phyloP scores from a whole-genome alignment of 331 rosid species.

The Pyracantha coccinea region DNA sequence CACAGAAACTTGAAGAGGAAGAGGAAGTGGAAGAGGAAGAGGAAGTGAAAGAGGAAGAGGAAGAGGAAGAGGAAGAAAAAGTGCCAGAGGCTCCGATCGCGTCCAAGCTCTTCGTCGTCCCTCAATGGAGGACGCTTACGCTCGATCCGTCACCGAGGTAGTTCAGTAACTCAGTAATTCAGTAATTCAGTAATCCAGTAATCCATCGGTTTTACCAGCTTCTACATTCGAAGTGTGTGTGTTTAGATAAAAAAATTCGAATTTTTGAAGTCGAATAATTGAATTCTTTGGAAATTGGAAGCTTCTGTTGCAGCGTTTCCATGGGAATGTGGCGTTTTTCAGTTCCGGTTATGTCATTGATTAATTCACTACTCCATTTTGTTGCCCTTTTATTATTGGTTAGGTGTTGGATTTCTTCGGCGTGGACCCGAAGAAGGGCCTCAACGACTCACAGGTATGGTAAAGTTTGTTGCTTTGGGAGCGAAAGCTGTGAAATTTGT shows the following conservation, averaged over 20 bases:
- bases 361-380: background rate
- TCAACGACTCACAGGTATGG: slow-evolving; percentile 44
- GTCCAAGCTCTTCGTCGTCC: slow-evolving; percentile 26
- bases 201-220: background rate
- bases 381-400: background rate
- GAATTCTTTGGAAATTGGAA: background rate
- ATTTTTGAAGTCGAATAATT: background rate
- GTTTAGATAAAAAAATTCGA: background rate
- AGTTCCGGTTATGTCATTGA: background rate
- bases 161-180: background rate
- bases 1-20: background rate
- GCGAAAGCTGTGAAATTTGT: background rate
- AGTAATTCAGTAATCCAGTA: background rate
- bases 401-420: slow-evolving; percentile 88
- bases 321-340: background rate
- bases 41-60: background rate
- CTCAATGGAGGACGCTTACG: slow-evolving; percentile 83
- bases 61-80: no score
- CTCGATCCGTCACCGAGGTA: slow-evolving; percentile 92
- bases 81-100: slow-evolving; percentile 24
- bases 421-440: slow-evolving; percentile 80
- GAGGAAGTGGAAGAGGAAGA: no score
- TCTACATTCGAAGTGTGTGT: background rate
- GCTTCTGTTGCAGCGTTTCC: background rate
- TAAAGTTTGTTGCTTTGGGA: slow-evolving; percentile 14